Percentiles rank a stretch among this genome's conserved stretches.
Conservation (phyloP, 768 basidiomycete species). For the Rhizopogon vinicolor region DNA sequence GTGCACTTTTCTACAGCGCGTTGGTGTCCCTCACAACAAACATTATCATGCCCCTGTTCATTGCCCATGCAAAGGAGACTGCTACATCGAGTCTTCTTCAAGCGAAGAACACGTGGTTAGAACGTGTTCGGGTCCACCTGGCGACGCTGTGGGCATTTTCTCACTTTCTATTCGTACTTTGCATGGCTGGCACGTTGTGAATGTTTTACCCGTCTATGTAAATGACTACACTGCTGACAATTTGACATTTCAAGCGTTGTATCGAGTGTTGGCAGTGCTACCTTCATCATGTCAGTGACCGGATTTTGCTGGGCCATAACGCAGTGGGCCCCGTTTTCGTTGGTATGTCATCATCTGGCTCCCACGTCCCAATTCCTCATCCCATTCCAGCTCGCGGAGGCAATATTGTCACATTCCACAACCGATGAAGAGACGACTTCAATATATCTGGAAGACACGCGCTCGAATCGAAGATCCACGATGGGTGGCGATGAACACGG, state of each 20-base stretch:
- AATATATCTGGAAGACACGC: conserved; percentile 30
- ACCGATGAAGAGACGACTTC: conserved; percentile 19
- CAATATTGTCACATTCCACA: conserved; percentile 67
- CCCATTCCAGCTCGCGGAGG: conserved; percentile 65
- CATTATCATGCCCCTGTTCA: conserved; percentile 66
- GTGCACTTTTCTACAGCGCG: conserved; percentile 78
- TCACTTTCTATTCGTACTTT: conserved; percentile 66
- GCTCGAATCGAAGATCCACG: conserved; percentile 10
- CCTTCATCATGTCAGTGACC: conserved; percentile 67
- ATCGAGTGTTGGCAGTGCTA: conserved; percentile 64
- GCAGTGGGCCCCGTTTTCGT: conserved; percentile 89
- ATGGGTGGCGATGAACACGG: conserved; percentile 14
- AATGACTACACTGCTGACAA: conserved; percentile 1
- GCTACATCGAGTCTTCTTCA: conserved; percentile 10
- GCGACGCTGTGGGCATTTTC: conserved; percentile 75
- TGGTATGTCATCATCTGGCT: conserved; percentile 45
- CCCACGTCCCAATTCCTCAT: conserved; percentile 13
- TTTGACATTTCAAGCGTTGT: conserved; percentile 49
- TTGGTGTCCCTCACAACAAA: conserved; percentile 64
- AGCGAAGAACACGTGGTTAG: conserved; percentile 27
- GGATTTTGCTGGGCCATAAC: conserved; percentile 94
- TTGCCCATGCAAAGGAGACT: conserved; percentile 20
- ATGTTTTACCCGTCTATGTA: conserved; percentile 27
- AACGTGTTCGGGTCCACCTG: conserved; percentile 53
- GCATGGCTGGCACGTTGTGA: conserved; percentile 84